phyloP scores from a whole-genome alignment of 352 stramenopile genomes.

The Phytopythium mirpurense region DNA sequence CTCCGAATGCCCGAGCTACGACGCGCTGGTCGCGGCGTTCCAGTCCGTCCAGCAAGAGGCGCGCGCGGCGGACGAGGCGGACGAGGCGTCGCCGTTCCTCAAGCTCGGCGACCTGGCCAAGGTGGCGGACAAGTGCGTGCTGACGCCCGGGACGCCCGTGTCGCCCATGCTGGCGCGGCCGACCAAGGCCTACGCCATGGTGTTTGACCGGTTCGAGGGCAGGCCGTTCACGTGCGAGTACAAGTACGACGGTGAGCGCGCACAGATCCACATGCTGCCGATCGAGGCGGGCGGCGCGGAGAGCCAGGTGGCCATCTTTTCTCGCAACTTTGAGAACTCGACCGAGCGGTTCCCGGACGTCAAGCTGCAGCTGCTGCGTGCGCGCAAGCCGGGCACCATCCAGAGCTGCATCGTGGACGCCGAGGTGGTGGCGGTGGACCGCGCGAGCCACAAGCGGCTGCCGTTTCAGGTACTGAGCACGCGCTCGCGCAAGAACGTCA shows the following conservation, averaged over 20 bases:
- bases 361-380: constrained; percentile 63
- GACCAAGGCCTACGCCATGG: constrained; percentile 94
- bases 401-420: constrained; percentile 96
- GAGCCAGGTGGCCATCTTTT: constrained; percentile 94
- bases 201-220: constrained; percentile 96
- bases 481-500: constrained; percentile 93
- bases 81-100: constrained; percentile 26
- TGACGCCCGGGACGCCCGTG: constrained; percentile 96
- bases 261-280: constrained; percentile 92
- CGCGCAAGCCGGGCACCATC: constrained; percentile 46
- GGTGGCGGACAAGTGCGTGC: constrained; percentile 76
- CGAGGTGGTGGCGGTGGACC: constrained; percentile 98
- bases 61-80: constrained; percentile 19
- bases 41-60: constrained; percentile 42
- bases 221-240: constrained; percentile 98
- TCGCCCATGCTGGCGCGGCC: constrained; percentile 99
- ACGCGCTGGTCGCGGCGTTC: constrained; percentile 91
- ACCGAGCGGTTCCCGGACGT: constrained; percentile 96
- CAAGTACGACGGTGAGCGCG: constrained; percentile 99
- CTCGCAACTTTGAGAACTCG: constrained; percentile 97
- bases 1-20: constrained; percentile 96
- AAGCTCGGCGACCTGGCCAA: constrained; percentile 49
- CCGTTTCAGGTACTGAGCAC: constrained; percentile 99
- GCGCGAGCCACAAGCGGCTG: constrained; percentile 93
- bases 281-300: constrained; percentile 34